phyloP scores from a whole-genome alignment of 2,329 filamentous ascomycete species.

The Dothideomycetes sp. region DNA sequence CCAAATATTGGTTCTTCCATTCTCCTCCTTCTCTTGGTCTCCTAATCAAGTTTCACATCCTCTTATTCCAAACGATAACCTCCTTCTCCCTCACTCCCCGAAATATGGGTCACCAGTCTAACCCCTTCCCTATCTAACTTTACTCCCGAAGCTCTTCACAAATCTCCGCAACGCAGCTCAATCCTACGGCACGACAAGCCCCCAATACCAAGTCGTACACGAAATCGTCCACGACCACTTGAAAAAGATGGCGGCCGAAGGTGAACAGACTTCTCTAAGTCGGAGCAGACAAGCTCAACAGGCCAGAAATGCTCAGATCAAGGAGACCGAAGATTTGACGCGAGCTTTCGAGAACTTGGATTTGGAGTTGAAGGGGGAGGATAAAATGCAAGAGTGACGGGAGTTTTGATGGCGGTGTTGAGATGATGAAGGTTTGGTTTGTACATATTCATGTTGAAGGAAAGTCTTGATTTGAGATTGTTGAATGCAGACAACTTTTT shows the following conservation, averaged over 20 bases:
- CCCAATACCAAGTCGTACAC: slow-evolving; percentile 24
- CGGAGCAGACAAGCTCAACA: background rate
- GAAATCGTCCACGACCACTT: slow-evolving; percentile 26
- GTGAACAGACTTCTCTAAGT: slow-evolving; percentile 21
- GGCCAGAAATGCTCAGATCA: background rate
- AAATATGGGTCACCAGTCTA: background rate
- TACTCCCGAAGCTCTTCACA: slow-evolving; percentile 22
- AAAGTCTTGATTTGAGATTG: background rate
- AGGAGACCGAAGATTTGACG: background rate
- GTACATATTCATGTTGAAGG: background rate
- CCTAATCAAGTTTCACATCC: too few relatives aligned
- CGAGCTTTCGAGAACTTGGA: slow-evolving; percentile 8
- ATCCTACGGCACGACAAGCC: slow-evolving; percentile 28
- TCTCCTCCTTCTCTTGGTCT: too few relatives aligned
- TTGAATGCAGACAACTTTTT: background rate
- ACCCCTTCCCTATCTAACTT: background rate
- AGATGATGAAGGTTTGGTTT: background rate
- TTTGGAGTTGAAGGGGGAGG: slow-evolving; percentile 4
- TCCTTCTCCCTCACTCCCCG: background rate
- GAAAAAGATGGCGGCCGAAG: slow-evolving; percentile 21
- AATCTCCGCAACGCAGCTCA: slow-evolving; percentile 28
- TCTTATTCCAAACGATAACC: background rate
- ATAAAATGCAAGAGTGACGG: slow-evolving; percentile 1
- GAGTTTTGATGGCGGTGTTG: background rate
- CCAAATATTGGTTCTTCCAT: background rate